Evolutionary conservation across 148 eudicot species (phyloP).

Genomic region (Rheum nobile): DNA sequence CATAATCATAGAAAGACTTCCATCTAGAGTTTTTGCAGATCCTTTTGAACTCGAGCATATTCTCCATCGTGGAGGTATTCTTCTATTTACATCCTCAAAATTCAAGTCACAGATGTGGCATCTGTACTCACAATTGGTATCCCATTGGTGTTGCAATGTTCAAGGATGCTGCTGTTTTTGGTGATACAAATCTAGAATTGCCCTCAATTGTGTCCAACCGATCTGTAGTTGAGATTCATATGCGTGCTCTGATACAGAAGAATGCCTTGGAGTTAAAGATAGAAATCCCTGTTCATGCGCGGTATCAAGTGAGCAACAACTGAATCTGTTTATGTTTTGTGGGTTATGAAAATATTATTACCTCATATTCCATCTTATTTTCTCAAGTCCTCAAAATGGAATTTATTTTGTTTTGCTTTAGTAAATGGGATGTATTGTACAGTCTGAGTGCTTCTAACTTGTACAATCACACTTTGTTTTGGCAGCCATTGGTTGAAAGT

Average conservation of each 20-base stretch:
- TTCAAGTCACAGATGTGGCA: background rate
- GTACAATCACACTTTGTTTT: background rate
- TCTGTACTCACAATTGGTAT: background rate
- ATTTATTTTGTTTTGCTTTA: background rate
- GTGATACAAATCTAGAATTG: constrained; percentile 83
- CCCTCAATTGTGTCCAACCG: constrained; percentile 68
- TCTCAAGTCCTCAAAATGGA: background rate
- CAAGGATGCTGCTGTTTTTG: constrained; percentile 63
- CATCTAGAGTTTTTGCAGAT: constrained; percentile 82
- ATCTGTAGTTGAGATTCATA: constrained; percentile 72
- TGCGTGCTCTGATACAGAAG: constrained; percentile 24
- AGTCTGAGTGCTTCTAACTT: background rate
- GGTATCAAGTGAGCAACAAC: constrained; percentile 53
- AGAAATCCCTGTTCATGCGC: constrained; percentile 69
- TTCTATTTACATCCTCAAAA: constrained; percentile 8
- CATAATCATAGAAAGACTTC: constrained; percentile 62
- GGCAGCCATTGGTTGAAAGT: constrained; percentile 46
- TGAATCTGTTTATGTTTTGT: background rate
- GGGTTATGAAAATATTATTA: background rate
- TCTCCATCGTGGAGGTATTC: constrained; percentile 55
- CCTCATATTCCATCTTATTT: too few relatives aligned
- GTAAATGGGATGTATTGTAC: background rate
- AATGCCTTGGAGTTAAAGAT: constrained; percentile 27
- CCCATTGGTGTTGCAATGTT: constrained; percentile 29
- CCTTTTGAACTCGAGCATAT: constrained; percentile 89